Conservation (phyloP, 1,139 yeast genomes). For the Pichia sp. region DNA sequence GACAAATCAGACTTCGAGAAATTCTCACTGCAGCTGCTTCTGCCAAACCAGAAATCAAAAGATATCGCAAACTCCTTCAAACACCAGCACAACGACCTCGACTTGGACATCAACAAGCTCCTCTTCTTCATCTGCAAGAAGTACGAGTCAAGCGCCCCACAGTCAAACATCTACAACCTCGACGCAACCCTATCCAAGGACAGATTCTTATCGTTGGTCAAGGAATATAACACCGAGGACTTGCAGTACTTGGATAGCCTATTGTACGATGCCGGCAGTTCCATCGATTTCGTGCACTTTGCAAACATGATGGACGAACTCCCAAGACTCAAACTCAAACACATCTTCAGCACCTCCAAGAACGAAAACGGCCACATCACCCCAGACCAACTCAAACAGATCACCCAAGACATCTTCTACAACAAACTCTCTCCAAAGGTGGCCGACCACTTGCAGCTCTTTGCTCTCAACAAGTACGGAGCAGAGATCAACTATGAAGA, state of each 20-base stretch:
- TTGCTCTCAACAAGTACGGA: conserved; percentile 24
- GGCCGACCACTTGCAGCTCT: conserved; percentile 26
- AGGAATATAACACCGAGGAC: conserved; percentile 11
- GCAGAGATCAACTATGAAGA: conserved; percentile 38
- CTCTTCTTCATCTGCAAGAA: conserved; percentile 40
- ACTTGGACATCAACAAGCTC: conserved; percentile 45
- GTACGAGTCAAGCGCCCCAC: no score
- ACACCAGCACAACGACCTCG: conserved; percentile 26
- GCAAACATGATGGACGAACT: conserved; percentile 28
- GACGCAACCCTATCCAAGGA: conserved; percentile 7
- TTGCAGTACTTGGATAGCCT: conserved; percentile 14
- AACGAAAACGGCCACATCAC: conserved; percentile 18
- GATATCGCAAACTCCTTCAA: neutral
- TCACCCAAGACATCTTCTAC: conserved; percentile 34
- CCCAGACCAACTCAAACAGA: conserved; percentile 33
- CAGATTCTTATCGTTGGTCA: conserved; percentile 7
- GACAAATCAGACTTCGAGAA: conserved; percentile 58
- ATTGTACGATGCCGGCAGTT: conserved; percentile 11
- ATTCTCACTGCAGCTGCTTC: conserved; percentile 54
- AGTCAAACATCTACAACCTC: no score
- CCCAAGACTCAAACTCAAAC: conserved; percentile 29
- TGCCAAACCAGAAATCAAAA: conserved; percentile 18
- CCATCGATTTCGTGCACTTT: conserved; percentile 36
- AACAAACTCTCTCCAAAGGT: conserved; percentile 31
- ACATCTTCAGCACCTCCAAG: conserved; percentile 18